Percentiles rank a stretch among this genome's conserved stretches.
These are phyloP conservation scores for Eucalyptus cloeziana DNA, from an alignment of 345 rosid species.

Conservation along the genomic window DNA sequence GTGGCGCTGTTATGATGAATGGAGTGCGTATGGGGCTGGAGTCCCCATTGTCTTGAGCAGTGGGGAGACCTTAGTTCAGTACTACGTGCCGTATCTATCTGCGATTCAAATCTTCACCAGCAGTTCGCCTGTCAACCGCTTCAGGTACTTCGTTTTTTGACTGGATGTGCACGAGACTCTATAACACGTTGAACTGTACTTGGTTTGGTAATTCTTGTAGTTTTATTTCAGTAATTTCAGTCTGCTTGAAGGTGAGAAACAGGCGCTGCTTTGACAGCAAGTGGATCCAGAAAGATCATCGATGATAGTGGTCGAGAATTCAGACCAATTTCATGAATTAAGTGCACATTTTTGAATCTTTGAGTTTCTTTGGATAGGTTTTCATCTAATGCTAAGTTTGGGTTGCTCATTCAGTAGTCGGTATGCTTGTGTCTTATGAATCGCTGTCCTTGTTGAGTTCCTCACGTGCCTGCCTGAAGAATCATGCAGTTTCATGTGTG, in stretches of 20 bases:
- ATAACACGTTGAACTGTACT: neutral
- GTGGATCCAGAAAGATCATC: neutral
- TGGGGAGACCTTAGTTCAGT: slow-evolving; percentile 84
- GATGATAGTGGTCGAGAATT: neutral
- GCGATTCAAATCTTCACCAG: slow-evolving; percentile 92
- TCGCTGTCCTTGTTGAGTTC: neutral
- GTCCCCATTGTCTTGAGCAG: slow-evolving; percentile 60
- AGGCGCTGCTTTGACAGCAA: neutral
- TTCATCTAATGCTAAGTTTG: neutral
- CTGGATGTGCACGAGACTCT: neutral
- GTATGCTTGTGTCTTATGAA: neutral
- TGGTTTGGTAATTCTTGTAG: neutral
- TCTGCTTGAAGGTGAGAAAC: neutral
- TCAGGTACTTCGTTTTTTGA: slow-evolving; percentile 30
- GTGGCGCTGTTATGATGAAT: slow-evolving; percentile 88
- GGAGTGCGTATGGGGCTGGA: slow-evolving; percentile 99
- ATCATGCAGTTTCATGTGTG: neutral
- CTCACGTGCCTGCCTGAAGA: neutral
- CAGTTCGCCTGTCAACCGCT: slow-evolving; percentile 49
- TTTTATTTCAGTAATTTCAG: neutral
- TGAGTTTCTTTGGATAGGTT: neutral
- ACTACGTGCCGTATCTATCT: slow-evolving; percentile 95
- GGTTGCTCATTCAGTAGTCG: neutral
- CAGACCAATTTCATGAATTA: neutral
- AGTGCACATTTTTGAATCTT: neutral